Evolutionary conservation across 768 basidiomycete genomes (phyloP), one percentile per base, ranked within the genome.

Genomic region (Sporobolomyces roseus): DNA sequence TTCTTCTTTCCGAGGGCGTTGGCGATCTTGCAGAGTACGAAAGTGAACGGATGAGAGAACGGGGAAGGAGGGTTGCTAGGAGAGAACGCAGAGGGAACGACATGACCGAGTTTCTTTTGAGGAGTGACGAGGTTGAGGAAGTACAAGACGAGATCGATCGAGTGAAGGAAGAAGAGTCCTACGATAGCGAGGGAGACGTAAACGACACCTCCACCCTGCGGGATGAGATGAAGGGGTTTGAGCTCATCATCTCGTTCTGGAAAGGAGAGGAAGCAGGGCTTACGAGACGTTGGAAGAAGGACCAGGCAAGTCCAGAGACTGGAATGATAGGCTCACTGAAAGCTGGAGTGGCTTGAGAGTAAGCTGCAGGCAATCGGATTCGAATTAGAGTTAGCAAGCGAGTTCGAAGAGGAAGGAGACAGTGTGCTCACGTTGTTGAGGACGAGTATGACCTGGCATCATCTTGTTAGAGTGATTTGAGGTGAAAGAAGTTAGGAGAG

Each of bases 51-150:
- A n/a, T 45, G 35, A 25, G n/a, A 23, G 29, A 23, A 1, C 53
- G 56, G 25, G 33, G 48, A 43, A 30, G 66, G 66, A 25, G 66
- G 66, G 16, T 41, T 23, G 25, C 7, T 19, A n/a, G 66, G 60
- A 32, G 60, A 56, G 61, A 56, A 67, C 0, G 8, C 46, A 38
- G 29, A 19, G 3, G 52, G 60, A 19, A 55, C 45, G 53, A 62
- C 53, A 27, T 23, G 21, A 16, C 29, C 21, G 4, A 10, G 10
- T 13, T 10, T 23, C 36, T 58, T 61, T 2, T 6, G 1, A 1
- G 61, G 61, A 32, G 46, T 32, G 53, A 67, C 35, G 53, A 62
- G 53, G 54, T 67, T 67, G 25, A 56, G 17, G 33, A 67, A 46
- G 53, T 49, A 58, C 53, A 67, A 27, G 46, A 25, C 48, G 23